phyloP scores from a whole-genome alignment of 2,329 filamentous ascomycete genomes.

The Diplodia scrobiculata region DNA sequence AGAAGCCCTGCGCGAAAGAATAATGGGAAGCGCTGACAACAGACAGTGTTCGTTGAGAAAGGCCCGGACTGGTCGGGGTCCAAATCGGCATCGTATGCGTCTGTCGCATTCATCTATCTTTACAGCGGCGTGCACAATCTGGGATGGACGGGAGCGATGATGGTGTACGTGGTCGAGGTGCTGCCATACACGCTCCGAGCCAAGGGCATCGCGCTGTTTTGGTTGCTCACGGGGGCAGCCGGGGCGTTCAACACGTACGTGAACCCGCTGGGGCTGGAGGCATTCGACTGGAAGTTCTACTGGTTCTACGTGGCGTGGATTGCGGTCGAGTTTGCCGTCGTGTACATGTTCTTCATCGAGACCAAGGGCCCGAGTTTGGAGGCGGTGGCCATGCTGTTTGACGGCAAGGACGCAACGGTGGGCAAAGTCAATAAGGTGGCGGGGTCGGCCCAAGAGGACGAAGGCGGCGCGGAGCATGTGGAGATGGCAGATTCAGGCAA shows the following conservation, averaged over 20 bases:
- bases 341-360: conserved; percentile 37
- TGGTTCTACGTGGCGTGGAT: conserved; percentile 37
- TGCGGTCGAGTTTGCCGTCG: conserved; percentile 21
- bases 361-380: conserved; percentile 37
- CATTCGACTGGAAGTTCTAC: conserved; percentile 50
- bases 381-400: conserved; percentile 37
- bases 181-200: conserved; percentile 52
- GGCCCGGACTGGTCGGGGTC: conserved; percentile 9
- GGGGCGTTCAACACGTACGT: conserved; percentile 51
- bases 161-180: conserved; percentile 53
- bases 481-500: not conserved
- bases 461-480: not conserved
- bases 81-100: conserved; percentile 33
- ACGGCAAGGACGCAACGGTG: conserved; percentile 32
- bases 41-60: conserved; percentile 22
- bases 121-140: conserved; percentile 36
- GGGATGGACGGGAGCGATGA: conserved; percentile 42
- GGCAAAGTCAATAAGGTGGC: conserved; percentile 22
- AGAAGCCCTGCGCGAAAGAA: too few species aligned
- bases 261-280: conserved; percentile 48
- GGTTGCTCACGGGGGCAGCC: conserved; percentile 50
- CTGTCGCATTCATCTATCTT: conserved; percentile 36
- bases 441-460: not conserved
- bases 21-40: not conserved
- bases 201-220: conserved; percentile 50